These are phyloP conservation scores for Sphagnurus paluster DNA, from an alignment of 1,284 basidiomycete genomes.

Conservation along the genomic window DNA sequence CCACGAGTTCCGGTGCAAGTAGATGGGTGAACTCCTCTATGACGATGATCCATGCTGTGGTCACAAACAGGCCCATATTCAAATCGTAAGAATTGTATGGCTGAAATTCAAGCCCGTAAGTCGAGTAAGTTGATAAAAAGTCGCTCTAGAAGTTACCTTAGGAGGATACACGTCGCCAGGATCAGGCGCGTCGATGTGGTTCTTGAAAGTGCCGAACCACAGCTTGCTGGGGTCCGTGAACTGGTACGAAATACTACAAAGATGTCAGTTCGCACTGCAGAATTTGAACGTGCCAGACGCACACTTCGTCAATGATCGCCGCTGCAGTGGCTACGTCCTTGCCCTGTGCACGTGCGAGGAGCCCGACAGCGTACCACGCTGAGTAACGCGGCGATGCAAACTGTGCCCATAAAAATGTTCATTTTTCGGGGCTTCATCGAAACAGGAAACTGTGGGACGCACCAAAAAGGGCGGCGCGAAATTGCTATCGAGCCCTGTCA, in stretches of 20 bases:
- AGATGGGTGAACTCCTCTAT: constrained; percentile 31
- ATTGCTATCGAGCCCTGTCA: constrained; percentile 24
- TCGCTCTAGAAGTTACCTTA: constrained; percentile 13
- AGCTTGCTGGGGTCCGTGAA: constrained; percentile 26
- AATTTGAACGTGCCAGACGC: background rate
- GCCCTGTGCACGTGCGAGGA: constrained; percentile 27
- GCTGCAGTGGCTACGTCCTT: constrained; percentile 25
- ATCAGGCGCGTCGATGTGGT: constrained; percentile 21
- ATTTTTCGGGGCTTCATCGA: too few relatives aligned
- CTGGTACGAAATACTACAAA: constrained; percentile 17
- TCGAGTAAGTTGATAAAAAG: background rate
- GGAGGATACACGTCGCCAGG: constrained; percentile 26
- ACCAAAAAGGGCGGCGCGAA: constrained; percentile 26
- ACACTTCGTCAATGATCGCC: constrained; percentile 26
- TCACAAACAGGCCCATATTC: constrained; percentile 29
- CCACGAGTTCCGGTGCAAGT: constrained; percentile 22
- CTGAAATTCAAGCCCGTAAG: constrained; percentile 9
- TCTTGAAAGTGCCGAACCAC: constrained; percentile 31
- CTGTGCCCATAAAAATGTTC: constrained; percentile 7
- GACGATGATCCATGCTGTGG: constrained; percentile 30
- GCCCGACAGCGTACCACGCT: constrained; percentile 31
- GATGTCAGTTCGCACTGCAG: background rate
- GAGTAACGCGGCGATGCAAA: constrained; percentile 29
- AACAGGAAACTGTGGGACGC: background rate
- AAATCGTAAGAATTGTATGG: constrained; percentile 28